Evolutionary conservation across 305 asterid genomes (phyloP), one percentile per base, ranked within the genome.

Genomic region (Ilex paraguariensis): DNA sequence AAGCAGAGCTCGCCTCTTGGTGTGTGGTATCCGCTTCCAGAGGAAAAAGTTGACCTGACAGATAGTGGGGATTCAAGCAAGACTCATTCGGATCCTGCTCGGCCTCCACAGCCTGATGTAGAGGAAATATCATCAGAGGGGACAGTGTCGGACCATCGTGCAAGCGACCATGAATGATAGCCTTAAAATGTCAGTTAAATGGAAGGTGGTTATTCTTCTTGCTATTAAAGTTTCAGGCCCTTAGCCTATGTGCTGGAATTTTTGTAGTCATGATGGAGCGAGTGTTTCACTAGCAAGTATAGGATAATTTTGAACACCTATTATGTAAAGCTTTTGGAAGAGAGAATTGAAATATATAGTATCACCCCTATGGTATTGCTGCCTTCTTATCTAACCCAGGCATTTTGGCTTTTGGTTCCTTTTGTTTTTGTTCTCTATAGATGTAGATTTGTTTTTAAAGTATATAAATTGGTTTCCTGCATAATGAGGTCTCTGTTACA

Each of bases 91-190:
- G 87, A 77, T 62, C 67, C 56, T 63, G 56, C 65, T 66, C 59
- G 21, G 33, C 68, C 45, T 15, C 21, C 42, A 64, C 75, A 40
- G 62, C 53, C 55, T 7, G 78, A 73, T 52, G 73, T 17, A 44
- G 71, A 71, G 56, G 85, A 73, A 59, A 53, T 66, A 36, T 85
- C 91, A 54, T 87, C 94, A 3, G 87, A 87, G 68, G 93, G 76
- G 72, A 83, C 87, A 3, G 46, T 82, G 17, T 76, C 93, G 15
- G 81, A 72, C 72, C 73, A 66, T 57, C 74, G 68, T 61, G 70
- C 59, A 14, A 66, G 66, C 71, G 69, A 68, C 54, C 74, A 16
- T 70, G 83, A 78, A 70, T 75, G 58, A 31, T 84, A 69, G 80
- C 54, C 55, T 51, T 61, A 15, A 17, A 8, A 36, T 36, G 42